Evolutionary conservation across 2,329 filamentous ascomycete species (phyloP).

Genomic region (Bipolaris cookei): DNA sequence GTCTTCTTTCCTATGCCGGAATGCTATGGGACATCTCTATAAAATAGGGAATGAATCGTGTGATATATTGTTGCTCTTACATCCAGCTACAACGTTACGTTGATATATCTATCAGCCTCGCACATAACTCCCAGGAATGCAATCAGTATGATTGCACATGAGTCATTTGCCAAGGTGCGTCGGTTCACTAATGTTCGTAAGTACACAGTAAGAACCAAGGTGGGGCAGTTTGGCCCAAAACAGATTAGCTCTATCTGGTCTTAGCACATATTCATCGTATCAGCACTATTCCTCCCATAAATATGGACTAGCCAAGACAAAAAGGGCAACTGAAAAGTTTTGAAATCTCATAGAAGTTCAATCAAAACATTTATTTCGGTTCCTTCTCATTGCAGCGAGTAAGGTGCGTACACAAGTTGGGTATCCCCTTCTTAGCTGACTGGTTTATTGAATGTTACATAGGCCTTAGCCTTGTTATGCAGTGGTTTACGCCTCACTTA

Average conservation of each 20-base stretch:
- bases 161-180: conserved; percentile 31
- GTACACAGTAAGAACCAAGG: not conserved
- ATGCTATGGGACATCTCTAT: no score
- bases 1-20: not conserved
- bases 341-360: no score
- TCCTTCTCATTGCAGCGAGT: no score
- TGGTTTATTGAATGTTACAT: not conserved
- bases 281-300: not conserved
- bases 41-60: no score
- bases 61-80: not conserved
- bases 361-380: no score
- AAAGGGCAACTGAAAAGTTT: no score
- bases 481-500: not conserved
- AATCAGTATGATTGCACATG: conserved; percentile 26
- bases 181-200: not conserved
- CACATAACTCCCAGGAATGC: not conserved
- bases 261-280: not conserved
- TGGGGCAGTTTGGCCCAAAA: not conserved
- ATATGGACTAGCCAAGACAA: no score
- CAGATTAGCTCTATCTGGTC: not conserved
- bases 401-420: not conserved
- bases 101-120: not conserved
- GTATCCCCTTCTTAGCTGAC: not conserved
- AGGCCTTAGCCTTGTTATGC: not conserved
- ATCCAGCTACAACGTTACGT: no score